Percentiles rank a stretch among this genome's conserved stretches.
These are phyloP conservation scores for Mayamaea pseudoterrestris DNA, from an alignment of 108 stramenopile species.

Conservation along the genomic window DNA sequence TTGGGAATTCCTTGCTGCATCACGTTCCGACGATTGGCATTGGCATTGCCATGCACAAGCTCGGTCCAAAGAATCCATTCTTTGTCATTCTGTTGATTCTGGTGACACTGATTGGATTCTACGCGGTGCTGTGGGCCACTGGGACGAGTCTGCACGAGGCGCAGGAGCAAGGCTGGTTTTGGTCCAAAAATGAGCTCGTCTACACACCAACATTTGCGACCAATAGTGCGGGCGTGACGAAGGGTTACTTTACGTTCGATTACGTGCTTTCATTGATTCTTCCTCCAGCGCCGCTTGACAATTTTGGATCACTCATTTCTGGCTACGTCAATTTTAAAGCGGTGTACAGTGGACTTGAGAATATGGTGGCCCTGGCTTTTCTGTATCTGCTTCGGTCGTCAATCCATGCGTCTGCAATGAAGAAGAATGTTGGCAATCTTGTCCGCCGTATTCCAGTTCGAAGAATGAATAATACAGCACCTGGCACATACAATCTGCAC, in stretches of 20 bases:
- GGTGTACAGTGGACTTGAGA: slow-evolving; percentile 28
- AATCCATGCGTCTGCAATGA: slow-evolving; percentile 44
- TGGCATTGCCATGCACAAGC: slow-evolving; percentile 27
- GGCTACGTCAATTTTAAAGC: slow-evolving; percentile 44
- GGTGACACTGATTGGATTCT: slow-evolving; percentile 29
- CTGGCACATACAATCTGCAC: too few relatives aligned
- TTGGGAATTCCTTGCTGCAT: slow-evolving; percentile 19
- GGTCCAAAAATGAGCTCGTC: slow-evolving; percentile 39
- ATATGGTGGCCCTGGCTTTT: slow-evolving; percentile 47
- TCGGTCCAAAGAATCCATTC: slow-evolving; percentile 45
- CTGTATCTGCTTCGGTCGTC: slow-evolving; percentile 63
- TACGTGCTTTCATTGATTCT: slow-evolving; percentile 1
- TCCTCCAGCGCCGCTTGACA: slow-evolving; percentile 37
- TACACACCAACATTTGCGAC: slow-evolving; percentile 12
- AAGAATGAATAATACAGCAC: too few relatives aligned
- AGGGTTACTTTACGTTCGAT: slow-evolving; percentile 32
- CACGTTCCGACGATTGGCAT: slow-evolving; percentile 42
- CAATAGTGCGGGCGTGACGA: slow-evolving; percentile 3
- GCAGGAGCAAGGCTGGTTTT: slow-evolving; percentile 41
- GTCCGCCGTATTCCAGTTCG: slow-evolving; percentile 1
- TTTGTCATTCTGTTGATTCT: slow-evolving; percentile 32
- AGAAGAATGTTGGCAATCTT: slow-evolving; percentile 36
- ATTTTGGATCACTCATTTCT: slow-evolving; percentile 15
- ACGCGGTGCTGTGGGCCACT: slow-evolving; percentile 26
- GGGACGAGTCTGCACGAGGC: slow-evolving; percentile 34